Base-by-base conservation (phyloP, 768 basidiomycete genomes). In the Cubamyces sp. region DNA sequence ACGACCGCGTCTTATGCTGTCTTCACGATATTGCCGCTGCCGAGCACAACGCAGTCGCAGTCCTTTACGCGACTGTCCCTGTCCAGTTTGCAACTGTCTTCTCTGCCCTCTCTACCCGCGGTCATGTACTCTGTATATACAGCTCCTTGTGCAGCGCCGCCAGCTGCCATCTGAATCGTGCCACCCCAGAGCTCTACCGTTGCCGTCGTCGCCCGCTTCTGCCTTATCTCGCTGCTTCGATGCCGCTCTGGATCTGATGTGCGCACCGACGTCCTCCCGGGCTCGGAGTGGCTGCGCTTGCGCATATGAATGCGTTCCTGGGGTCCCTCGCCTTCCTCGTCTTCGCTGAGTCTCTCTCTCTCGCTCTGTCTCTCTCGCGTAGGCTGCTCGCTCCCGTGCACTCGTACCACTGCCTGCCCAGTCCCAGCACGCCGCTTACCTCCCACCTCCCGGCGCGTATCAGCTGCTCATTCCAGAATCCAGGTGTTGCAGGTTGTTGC, bases 241-340 rank as follows among this genome's bases (percentile, higher is more conserved):
- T 28, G 15, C 41, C n/a, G 25, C 26, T 45, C 56, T 46, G n/a
- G n/a, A n/a, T n/a, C n/a, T n/a, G n/a, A n/a, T n/a, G n/a, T n/a
- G n/a, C n/a, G n/a, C n/a, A n/a, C n/a, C n/a, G 55, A 56, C 37
- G 45, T n/a, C 8, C 47, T 46, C 34, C 34, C 34, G 34, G 34
- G 9, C 6, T 34, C n/a, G n/a, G 34, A 34, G 6, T 34, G 46
- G 1, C 11, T 18, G 21, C 23, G 25, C 18, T n/a, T 28, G 53
- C 26, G 18, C 8, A 19, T 37, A 57, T 59, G 57, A 51, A 49
- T 30, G 23, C 57, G 57, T 59, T 19, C 57, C 57, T 48, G 57
- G 57, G 57, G 57, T 51, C 57, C 37, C 51, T 23, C 8, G 9
- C 25, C 15, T 46, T 14, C 23, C 45, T 4, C 19, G 12, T 19